A percentile compares a stretch with the other conserved stretches of the same genome.
Evolutionary conservation across 1,284 basidiomycete genomes (phyloP).

Genomic region (Rhodotorula sp.): DNA sequence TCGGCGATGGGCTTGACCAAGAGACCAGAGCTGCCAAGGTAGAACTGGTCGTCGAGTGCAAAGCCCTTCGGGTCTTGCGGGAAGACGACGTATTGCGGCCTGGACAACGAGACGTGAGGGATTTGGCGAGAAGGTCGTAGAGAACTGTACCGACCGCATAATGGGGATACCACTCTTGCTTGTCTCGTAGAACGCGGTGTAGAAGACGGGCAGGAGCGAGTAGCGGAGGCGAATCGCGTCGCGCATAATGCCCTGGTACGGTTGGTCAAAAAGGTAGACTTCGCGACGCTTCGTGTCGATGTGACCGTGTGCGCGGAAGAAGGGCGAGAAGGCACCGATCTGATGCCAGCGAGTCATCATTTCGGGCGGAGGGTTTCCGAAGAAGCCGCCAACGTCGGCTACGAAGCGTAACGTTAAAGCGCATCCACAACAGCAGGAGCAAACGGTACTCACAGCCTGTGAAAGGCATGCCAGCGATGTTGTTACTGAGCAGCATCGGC

Average conservation of each 20-base stretch:
- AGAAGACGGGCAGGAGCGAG: conserved; percentile 87
- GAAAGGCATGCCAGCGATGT: conserved; percentile 91
- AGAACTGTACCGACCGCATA: conserved; percentile 59
- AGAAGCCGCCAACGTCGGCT: conserved; percentile 98
- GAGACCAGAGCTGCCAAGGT: conserved; percentile 80
- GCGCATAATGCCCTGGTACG: conserved; percentile 75
- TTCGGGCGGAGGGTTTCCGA: conserved; percentile 90
- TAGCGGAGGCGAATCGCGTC: conserved; percentile 82
- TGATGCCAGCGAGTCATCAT: conserved; percentile 98
- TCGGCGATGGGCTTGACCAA: conserved; percentile 87
- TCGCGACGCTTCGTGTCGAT: conserved; percentile 97
- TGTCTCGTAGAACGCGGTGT: conserved; percentile 89
- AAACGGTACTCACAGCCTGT: conserved; percentile 66
- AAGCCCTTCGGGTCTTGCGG: conserved; percentile 82
- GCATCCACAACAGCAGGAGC: not conserved
- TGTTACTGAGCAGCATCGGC: conserved; percentile 88
- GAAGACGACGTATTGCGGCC: conserved; percentile 91
- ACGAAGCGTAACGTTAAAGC: conserved; percentile 4
- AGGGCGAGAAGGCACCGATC: conserved; percentile 90
- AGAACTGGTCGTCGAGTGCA: conserved; percentile 90
- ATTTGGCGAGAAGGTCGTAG: no score
- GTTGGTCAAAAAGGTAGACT: conserved; percentile 87
- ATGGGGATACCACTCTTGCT: conserved; percentile 75
- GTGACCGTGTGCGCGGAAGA: conserved; percentile 98
- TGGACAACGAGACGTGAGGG: conserved; percentile 46